Evolutionary conservation across 2,329 filamentous ascomycete genomes (phyloP).

Genomic region (Colletotrichum sp.): DNA sequence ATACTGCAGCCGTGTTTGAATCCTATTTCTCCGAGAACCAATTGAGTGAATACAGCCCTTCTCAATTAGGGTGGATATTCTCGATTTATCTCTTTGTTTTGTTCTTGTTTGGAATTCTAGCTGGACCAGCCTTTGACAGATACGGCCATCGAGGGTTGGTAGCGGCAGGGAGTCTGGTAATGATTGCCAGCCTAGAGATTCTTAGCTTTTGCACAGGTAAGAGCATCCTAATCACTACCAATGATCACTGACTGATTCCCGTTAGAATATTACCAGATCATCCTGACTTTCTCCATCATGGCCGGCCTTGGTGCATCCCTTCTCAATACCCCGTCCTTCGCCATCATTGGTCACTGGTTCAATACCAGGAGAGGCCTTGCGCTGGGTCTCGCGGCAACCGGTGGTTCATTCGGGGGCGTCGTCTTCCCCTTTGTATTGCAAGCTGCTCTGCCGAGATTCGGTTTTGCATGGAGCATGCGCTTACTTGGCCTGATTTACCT

Average conservation of each 20-base stretch:
- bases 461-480: constrained; percentile 50
- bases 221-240: constrained; percentile 7
- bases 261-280: constrained; percentile 80
- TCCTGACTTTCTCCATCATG: constrained; percentile 78
- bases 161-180: constrained; percentile 65
- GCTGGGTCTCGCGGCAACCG: constrained; percentile 81
- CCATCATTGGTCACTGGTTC: constrained; percentile 85
- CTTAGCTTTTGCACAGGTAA: constrained; percentile 73
- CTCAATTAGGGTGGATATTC: constrained; percentile 85
- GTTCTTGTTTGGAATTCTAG: constrained; percentile 84
- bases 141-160: constrained; percentile 78
- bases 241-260: neutral
- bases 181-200: constrained; percentile 68
- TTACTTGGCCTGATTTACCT: constrained; percentile 53
- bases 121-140: constrained; percentile 86
- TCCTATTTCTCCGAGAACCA: constrained; percentile 78
- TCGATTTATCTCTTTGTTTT: constrained; percentile 81
- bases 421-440: constrained; percentile 63
- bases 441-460: neutral
- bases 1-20: constrained; percentile 79
- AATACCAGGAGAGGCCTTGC: constrained; percentile 75
- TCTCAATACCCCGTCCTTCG: constrained; percentile 82
- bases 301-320: constrained; percentile 76
- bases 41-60: constrained; percentile 68
- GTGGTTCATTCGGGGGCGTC: constrained; percentile 73